phyloP scores from a whole-genome alignment of 2,329 filamentous ascomycete species.

The Ophiocordyceps australis region DNA sequence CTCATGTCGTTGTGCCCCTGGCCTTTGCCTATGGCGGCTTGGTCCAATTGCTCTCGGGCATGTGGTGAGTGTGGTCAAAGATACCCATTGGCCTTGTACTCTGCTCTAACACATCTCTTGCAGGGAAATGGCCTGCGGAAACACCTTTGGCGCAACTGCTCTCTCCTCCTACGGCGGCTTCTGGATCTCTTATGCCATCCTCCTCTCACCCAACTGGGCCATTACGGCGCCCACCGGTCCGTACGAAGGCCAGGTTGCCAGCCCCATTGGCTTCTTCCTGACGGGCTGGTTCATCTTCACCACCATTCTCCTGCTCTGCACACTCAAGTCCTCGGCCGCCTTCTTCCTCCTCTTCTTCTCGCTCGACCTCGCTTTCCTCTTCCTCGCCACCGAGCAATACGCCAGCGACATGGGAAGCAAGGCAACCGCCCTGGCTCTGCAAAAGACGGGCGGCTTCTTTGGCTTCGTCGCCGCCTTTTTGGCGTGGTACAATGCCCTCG shows the following conservation, averaged over 20 bases:
- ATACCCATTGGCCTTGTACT: not conserved
- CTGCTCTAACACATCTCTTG: not conserved
- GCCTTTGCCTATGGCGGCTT: constrained; percentile 63
- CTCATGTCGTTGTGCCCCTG: constrained; percentile 49
- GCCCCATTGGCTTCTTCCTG: constrained; percentile 57
- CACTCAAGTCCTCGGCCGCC: constrained; percentile 54
- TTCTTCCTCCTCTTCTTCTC: constrained; percentile 66
- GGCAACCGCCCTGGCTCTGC: constrained; percentile 26
- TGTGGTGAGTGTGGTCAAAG: constrained; percentile 49
- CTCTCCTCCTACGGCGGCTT: constrained; percentile 71
- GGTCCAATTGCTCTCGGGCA: constrained; percentile 64
- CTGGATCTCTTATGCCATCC: constrained; percentile 61
- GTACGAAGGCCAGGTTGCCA: constrained; percentile 25
- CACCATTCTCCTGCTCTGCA: constrained; percentile 53
- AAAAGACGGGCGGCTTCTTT: constrained; percentile 59
- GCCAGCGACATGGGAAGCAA: constrained; percentile 31
- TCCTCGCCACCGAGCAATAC: constrained; percentile 48
- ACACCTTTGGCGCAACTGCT: constrained; percentile 72
- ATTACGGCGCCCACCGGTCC: constrained; percentile 27
- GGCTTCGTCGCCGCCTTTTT: constrained; percentile 67
- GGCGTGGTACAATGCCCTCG: constrained; percentile 76
- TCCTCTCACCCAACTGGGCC: constrained; percentile 50
- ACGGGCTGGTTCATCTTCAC: constrained; percentile 78
- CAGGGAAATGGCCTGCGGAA: constrained; percentile 76
- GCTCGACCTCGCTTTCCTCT: constrained; percentile 58